Base-by-base conservation (phyloP, 768 basidiomycete species). In the Hydnomerulius pinastri region DNA sequence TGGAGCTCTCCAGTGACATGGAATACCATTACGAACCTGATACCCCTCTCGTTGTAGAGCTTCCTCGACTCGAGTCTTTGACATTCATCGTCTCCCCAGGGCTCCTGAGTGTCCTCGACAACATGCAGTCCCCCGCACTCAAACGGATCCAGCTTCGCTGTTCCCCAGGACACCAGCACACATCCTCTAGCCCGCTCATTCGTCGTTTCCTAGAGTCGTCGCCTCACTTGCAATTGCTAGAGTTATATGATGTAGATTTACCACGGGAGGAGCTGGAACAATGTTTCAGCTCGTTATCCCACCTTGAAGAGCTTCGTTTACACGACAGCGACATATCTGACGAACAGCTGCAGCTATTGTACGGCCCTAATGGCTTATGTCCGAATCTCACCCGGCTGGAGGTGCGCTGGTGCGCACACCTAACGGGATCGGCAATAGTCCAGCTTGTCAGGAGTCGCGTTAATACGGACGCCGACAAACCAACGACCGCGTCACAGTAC, bases 261-360 rank as follows among this genome's bases (percentile, higher is more conserved):
- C 53, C 73, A 32, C 64, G 67, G 20, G 62, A 64, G 18, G 65
- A 71, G 12, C 78, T 78, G 53, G 58, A 60, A 30, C 59, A 55
- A 15, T 69, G 67, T 51, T 71, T 76, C 58, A 48, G 50, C 15
- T 50, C 65, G 18, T 64, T 82, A 15, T 71, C 74, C 10, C 51
- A 55, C 15, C 60, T 85, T 36, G 69, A 73, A 54, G 75, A 77
- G 46, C 68, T 85, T 15, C 74, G 75, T 46, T 67, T 85, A 32
- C 82, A 83, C 59, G 80, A 82, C 56, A 79, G 78, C 50, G 81
- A 82, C 38, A 77, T 86, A 50, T 64, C 77, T 25, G 78, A 82
- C 58, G 61, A 65, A 15, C 71, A 75, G 18, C 50, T 84, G 9
- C 52, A 59, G 25, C 55, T 64, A 25, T 59, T 83, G 36, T 57